Percentiles rank a stretch among this genome's conserved stretches.
Evolutionary conservation across 2,329 filamentous ascomycete genomes (phyloP).

Genomic region (Monosporascus sp.): DNA sequence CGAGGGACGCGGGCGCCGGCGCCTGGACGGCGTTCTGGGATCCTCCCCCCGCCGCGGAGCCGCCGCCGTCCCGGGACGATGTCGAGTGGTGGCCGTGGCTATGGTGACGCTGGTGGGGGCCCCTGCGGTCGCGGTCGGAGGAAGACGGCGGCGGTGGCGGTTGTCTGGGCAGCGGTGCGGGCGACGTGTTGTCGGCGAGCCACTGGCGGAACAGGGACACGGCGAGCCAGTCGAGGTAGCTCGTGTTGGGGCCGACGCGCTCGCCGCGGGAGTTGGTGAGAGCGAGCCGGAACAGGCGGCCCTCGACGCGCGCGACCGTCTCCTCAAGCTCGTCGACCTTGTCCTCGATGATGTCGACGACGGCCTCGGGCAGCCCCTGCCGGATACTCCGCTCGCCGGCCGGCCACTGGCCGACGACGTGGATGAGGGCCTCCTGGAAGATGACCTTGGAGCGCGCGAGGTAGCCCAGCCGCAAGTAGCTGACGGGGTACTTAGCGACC

Average conservation of each 20-base stretch:
- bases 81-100: neutral
- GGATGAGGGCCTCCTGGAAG: constrained; percentile 82
- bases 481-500: constrained; percentile 92
- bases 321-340: constrained; percentile 92
- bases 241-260: constrained; percentile 70
- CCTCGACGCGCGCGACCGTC: constrained; percentile 71
- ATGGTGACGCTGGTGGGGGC: constrained; percentile 5
- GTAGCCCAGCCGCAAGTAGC: constrained; percentile 85
- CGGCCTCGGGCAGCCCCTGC: constrained; percentile 63
- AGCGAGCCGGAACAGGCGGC: constrained; percentile 73
- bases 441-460: constrained; percentile 78
- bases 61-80: constrained; percentile 13
- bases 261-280: constrained; percentile 77
- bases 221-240: constrained; percentile 85
- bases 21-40: constrained; percentile 30
- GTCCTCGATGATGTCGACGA: constrained; percentile 88
- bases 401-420: constrained; percentile 94
- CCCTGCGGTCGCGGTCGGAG: constrained; percentile 5
- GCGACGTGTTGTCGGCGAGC: constrained; percentile 84
- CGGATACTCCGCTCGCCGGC: constrained; percentile 72
- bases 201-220: constrained; percentile 86
- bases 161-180: constrained; percentile 49
- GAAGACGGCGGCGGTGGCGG: constrained; percentile 11
- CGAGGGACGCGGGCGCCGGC: constrained; percentile 41
- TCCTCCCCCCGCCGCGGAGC: constrained; percentile 20